Evolutionary conservation across 148 eudicot genomes (phyloP).

Genomic region (Arbutus unedo): DNA sequence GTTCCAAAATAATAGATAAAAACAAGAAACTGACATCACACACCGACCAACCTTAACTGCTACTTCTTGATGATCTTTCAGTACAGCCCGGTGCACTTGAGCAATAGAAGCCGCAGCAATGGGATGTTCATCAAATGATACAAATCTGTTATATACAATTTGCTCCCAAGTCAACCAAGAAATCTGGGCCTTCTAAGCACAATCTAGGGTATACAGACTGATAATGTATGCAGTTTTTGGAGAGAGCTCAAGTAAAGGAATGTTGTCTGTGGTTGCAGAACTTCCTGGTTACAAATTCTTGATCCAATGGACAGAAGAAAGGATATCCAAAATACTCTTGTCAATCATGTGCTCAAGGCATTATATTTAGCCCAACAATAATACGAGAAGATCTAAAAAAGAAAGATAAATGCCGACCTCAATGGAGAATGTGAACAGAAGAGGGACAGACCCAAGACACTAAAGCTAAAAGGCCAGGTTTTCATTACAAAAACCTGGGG

Average conservation of each 20-base stretch:
- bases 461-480: neutral
- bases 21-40: neutral
- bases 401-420: neutral
- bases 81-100: constrained; percentile 86
- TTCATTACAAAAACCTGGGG: neutral
- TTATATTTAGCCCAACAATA: neutral
- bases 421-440: neutral
- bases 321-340: neutral
- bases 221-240: neutral
- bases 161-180: constrained; percentile 18
- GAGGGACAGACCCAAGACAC: neutral
- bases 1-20: neutral
- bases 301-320: neutral
- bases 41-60: constrained; percentile 70
- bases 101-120: constrained; percentile 97
- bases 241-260: neutral
- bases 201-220: neutral
- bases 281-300: neutral
- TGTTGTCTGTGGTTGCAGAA: neutral
- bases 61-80: constrained; percentile 67
- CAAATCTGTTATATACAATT: constrained; percentile 48
- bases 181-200: neutral
- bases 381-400: neutral
- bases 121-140: constrained; percentile 77
- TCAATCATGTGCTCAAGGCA: constrained; percentile 3